Evolutionary conservation across 2,329 filamentous ascomycete species (phyloP).

Genomic region (Fusarium nygamai): DNA sequence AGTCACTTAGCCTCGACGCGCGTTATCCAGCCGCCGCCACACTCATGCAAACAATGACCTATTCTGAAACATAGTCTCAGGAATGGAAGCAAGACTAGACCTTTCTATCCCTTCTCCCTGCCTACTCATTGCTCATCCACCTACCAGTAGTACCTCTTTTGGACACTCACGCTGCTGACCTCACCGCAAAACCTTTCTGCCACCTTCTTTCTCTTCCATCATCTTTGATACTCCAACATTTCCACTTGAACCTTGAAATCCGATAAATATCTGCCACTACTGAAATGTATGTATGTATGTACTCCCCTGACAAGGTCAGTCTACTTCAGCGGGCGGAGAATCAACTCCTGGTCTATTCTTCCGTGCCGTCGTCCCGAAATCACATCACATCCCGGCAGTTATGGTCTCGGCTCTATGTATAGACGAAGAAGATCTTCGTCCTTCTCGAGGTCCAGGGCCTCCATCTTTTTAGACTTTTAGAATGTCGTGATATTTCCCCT

Average conservation of each 20-base stretch:
- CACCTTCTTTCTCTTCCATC: slow-evolving; percentile 20
- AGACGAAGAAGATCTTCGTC: slow-evolving; percentile 9
- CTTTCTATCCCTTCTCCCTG: slow-evolving; percentile 10
- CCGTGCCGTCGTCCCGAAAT: slow-evolving; percentile 3
- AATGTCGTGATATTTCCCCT: not conserved
- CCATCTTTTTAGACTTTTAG: slow-evolving; percentile 2
- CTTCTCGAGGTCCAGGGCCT: not conserved
- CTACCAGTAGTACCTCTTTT: not conserved
- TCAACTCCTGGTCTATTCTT: not conserved
- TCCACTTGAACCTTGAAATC: not conserved
- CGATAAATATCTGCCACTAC: not conserved
- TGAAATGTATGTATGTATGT: not conserved
- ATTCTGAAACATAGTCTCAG: slow-evolving; percentile 32
- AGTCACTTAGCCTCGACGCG: slow-evolving; percentile 20
- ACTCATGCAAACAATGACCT: slow-evolving; percentile 17
- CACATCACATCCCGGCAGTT: not conserved
- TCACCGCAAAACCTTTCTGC: slow-evolving; percentile 7
- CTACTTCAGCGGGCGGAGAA: not conserved
- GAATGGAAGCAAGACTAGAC: slow-evolving; percentile 14
- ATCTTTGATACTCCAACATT: not conserved
- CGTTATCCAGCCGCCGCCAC: slow-evolving; percentile 30
- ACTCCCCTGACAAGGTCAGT: not conserved
- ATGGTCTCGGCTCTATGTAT: not conserved
- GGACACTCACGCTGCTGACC: not conserved
- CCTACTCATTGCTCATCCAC: not conserved